These are phyloP conservation scores for Babesia bovis DNA, from an alignment of 169 alveolate genomes.

Conservation along the genomic window DNA sequence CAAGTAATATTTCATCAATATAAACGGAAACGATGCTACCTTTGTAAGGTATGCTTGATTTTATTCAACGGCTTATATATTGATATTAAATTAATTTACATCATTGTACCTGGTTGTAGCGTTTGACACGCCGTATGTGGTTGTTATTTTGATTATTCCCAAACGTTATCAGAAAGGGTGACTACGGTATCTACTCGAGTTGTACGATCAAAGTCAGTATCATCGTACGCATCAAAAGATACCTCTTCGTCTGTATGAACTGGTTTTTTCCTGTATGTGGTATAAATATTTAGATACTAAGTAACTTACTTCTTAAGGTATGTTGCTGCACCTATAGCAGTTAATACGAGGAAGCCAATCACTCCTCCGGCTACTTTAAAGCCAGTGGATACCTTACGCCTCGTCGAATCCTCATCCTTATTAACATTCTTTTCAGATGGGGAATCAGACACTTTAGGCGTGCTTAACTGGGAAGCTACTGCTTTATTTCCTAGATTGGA, in stretches of 20 bases:
- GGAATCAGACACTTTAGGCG: not conserved
- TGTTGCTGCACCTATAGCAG: not conserved
- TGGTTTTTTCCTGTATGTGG: not conserved
- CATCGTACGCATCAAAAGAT: not conserved
- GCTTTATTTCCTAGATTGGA: too few relatives aligned
- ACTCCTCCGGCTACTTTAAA: constrained; percentile 4
- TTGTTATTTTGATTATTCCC: too few relatives aligned
- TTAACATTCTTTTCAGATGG: not conserved
- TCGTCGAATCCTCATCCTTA: not conserved
- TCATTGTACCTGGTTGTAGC: too few relatives aligned
- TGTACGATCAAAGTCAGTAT: not conserved
- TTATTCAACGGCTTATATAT: too few relatives aligned
- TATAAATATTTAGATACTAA: not conserved
- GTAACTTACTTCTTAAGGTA: not conserved
- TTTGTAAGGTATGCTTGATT: too few relatives aligned
- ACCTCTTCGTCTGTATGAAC: not conserved
- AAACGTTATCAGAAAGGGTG: not conserved
- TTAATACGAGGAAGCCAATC: not conserved
- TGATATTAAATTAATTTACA: too few relatives aligned
- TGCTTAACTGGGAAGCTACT: not conserved
- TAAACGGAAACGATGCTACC: too few relatives aligned
- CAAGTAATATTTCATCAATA: too few relatives aligned
- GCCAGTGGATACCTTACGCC: not conserved
- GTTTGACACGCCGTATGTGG: too few relatives aligned
- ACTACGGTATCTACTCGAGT: not conserved